A percentile compares a stretch with the other conserved stretches of the same genome.
phyloP scores from a whole-genome alignment of 768 basidiomycete species.

The Amylocystis lapponica region DNA sequence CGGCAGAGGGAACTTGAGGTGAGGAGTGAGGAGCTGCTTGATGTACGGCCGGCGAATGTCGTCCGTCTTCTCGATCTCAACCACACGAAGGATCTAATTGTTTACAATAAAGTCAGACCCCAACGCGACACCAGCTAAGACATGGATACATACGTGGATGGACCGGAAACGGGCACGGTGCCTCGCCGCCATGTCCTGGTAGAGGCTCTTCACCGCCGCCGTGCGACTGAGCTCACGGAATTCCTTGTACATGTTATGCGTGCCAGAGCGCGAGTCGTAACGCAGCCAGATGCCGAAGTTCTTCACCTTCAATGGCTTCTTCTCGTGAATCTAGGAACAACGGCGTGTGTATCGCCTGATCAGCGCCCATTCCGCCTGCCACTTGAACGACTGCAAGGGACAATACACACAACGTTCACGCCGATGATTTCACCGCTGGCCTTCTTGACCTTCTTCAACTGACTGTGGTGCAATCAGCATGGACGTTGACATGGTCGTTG shows the following conservation, averaged over 20 bases:
- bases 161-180: slow-evolving; percentile 99
- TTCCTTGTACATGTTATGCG: slow-evolving; percentile 99
- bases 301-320: slow-evolving; percentile 97
- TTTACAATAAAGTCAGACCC: neutral
- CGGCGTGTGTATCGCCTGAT: slow-evolving; percentile 25
- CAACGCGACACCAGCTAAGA: neutral
- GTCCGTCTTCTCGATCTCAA: slow-evolving; percentile 88
- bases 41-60: slow-evolving; percentile 97
- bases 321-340: slow-evolving; percentile 83
- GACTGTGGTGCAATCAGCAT: slow-evolving; percentile 37
- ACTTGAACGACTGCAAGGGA: slow-evolving; percentile 72
- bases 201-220: slow-evolving; percentile 92
- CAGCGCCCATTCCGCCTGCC: slow-evolving; percentile 71
- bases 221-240: slow-evolving; percentile 94
- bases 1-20: slow-evolving; percentile 96
- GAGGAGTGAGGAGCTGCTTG: slow-evolving; percentile 87
- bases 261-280: slow-evolving; percentile 98
- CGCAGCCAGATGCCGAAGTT: slow-evolving; percentile 99
- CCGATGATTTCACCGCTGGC: slow-evolving; percentile 98
- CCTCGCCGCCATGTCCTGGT: slow-evolving; percentile 99
- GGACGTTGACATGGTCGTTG: neutral
- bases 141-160: slow-evolving; percentile 63
- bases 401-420: slow-evolving; percentile 87
- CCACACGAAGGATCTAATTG: slow-evolving; percentile 90
- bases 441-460: slow-evolving; percentile 99